phyloP scores from a whole-genome alignment of 1,284 basidiomycete genomes.

The Papiliotrema nemorosa region DNA sequence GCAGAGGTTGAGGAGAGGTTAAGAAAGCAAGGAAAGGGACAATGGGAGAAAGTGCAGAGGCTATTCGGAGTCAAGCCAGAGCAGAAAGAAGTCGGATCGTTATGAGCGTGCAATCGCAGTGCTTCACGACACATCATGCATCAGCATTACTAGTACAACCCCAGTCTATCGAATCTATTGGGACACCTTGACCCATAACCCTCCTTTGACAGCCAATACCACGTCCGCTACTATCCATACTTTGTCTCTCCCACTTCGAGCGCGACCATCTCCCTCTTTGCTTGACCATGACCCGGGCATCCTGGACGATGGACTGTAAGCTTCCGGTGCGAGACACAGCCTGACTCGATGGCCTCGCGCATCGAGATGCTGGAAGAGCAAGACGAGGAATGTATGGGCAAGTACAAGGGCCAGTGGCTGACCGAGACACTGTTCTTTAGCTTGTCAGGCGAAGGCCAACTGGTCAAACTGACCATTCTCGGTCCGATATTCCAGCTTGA shows the following conservation, averaged over 20 bases:
- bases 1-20: constrained; percentile 36
- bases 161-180: constrained; percentile 4
- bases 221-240: constrained; percentile 35
- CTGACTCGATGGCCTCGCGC: neutral
- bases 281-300: constrained; percentile 27
- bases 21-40: constrained; percentile 33
- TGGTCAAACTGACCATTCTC: constrained; percentile 27
- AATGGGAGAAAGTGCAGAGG: constrained; percentile 39
- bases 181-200: constrained; percentile 3
- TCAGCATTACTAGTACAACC: constrained; percentile 11
- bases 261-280: constrained; percentile 24
- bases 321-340: constrained; percentile 13
- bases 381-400: constrained; percentile 26
- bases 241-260: constrained; percentile 26
- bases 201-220: constrained; percentile 35
- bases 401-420: constrained; percentile 34
- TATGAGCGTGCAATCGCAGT: no score
- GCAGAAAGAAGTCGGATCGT: neutral
- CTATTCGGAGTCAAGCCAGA: constrained; percentile 32
- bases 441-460: neutral
- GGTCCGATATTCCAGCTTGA: constrained; percentile 38
- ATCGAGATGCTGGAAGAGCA: constrained; percentile 17
- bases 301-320: constrained; percentile 17
- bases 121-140: neutral
- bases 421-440: constrained; percentile 30